These are phyloP conservation scores for Claviceps arundinis DNA, from an alignment of 2,329 filamentous ascomycete genomes.

Conservation along the genomic window DNA sequence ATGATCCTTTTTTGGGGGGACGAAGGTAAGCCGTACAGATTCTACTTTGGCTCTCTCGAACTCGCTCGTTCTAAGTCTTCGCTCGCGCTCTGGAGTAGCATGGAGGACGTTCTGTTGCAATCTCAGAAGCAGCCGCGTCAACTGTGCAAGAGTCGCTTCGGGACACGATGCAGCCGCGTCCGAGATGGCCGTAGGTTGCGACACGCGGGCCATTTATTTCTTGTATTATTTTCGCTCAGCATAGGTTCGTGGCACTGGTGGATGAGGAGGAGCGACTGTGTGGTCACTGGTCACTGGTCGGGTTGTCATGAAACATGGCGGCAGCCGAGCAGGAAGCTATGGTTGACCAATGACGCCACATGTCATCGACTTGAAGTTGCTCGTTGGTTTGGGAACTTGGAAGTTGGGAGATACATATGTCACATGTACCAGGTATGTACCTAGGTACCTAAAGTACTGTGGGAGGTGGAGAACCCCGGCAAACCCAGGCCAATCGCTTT, in stretches of 20 bases:
- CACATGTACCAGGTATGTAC: too few species aligned
- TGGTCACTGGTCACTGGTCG: neutral
- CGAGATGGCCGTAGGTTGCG: neutral
- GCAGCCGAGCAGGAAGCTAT: neutral
- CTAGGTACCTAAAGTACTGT: neutral
- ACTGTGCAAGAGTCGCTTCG: conserved; percentile 28
- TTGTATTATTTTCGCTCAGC: neutral
- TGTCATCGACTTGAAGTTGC: neutral
- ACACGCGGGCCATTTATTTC: neutral
- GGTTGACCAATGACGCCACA: neutral
- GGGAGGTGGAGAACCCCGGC: neutral
- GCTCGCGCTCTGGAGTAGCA: conserved; percentile 45
- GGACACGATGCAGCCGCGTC: conserved; percentile 8
- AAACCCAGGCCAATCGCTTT: neutral
- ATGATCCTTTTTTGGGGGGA: neutral
- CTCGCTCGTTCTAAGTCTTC: conserved; percentile 43
- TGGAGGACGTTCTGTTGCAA: conserved; percentile 53
- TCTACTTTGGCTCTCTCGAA: conserved; percentile 43
- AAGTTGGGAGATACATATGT: too few species aligned
- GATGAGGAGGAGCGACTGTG: neutral
- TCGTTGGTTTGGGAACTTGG: neutral
- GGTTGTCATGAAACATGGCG: neutral
- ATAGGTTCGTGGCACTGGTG: neutral
- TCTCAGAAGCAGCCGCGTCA: conserved; percentile 51
- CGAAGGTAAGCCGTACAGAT: conserved; percentile 26